Evolutionary conservation across 306 rosid species (phyloP), one percentile per base, ranked within the genome.

Genomic region (Carpinus viminea): DNA sequence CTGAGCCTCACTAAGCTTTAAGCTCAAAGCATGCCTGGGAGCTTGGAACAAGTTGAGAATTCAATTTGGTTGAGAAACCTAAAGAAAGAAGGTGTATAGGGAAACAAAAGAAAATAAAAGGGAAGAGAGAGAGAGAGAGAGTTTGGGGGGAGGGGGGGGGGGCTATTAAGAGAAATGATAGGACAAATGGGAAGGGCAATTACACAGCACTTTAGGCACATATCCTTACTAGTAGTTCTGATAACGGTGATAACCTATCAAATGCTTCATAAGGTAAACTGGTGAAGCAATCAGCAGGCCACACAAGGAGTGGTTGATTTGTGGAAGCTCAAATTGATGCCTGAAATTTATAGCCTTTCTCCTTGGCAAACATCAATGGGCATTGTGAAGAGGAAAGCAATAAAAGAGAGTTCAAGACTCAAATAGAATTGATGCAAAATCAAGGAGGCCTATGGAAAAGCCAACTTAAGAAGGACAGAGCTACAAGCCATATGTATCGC

Each of bases 21-120:
- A 20, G 62, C 62, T 56, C 26, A 56, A 56, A 56, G 62, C 62
- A 56, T n/a, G 62, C 62, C 31, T 56, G 20, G 62, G 31, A 56
- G 62, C 31, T 57, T n/a, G 64, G 15, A 57, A 57, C 34, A 3
- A 8, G 64, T 57, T 57, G 64, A 57, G 26, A 57, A 56, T 20
- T 56, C 28, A 57, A 57, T 57, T 57, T 57, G 64, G 64, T 57
- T 20, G 26, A n/a, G 21, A 56, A 18, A 20, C 62, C 16, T 7
- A 47, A 10, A 47, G 12, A 56, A 56, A 20, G 12, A 56, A 20
- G 26, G 62, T 20, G 31, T 0, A 18, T 7, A 56, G 24, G 31
- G 26, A 24, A 11, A 11, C 3, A 56, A n/a, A 56, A 56, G 31
- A 24, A 8, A 21, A 55, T 47, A 47, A 8, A 8, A 11, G 12